A percentile compares a stretch with the other conserved stretches of the same genome.
These are phyloP conservation scores for Cladosporium sp. DNA, from an alignment of 2,329 filamentous ascomycete species.

Conservation along the genomic window DNA sequence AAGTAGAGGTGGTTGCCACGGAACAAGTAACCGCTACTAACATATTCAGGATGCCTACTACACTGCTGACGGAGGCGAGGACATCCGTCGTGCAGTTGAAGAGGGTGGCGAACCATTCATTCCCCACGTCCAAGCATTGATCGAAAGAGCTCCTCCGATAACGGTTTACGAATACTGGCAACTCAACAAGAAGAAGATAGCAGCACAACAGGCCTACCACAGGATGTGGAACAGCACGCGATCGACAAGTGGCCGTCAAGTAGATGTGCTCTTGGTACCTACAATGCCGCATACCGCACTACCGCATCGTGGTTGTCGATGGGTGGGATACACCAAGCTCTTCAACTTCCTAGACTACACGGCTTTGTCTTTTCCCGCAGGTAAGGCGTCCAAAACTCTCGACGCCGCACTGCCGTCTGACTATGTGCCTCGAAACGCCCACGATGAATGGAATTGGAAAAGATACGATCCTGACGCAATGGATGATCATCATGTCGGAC, in stretches of 20 bases:
- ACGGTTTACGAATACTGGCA: constrained; percentile 66
- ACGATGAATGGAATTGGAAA: constrained; percentile 51
- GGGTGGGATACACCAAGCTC: constrained; percentile 30
- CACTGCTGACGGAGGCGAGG: constrained; percentile 59
- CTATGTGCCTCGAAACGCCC: constrained; percentile 46
- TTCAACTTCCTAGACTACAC: constrained; percentile 50
- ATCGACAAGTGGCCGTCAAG: constrained; percentile 40
- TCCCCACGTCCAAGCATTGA: constrained; percentile 54
- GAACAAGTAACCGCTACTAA: background rate
- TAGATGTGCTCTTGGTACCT: constrained; percentile 57
- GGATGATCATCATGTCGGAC: constrained; percentile 76
- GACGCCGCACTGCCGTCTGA: constrained; percentile 30
- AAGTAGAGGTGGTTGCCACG: constrained; percentile 10
- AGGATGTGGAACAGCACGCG: constrained; percentile 53
- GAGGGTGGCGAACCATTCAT: constrained; percentile 57
- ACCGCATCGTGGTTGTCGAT: constrained; percentile 35
- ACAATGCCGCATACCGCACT: constrained; percentile 59
- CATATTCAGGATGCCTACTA: constrained; percentile 54
- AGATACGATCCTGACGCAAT: constrained; percentile 73
- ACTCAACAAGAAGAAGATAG: constrained; percentile 55
- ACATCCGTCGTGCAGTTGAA: constrained; percentile 53
- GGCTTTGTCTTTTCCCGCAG: constrained; percentile 54
- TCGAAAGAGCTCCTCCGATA: constrained; percentile 51
- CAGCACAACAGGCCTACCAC: constrained; percentile 53
- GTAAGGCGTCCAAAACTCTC: constrained; percentile 40